A percentile compares a stretch with the other conserved stretches of the same genome.
phyloP scores from a whole-genome alignment of 208 protist genomes.

The Acanthamoeba triangularis region DNA sequence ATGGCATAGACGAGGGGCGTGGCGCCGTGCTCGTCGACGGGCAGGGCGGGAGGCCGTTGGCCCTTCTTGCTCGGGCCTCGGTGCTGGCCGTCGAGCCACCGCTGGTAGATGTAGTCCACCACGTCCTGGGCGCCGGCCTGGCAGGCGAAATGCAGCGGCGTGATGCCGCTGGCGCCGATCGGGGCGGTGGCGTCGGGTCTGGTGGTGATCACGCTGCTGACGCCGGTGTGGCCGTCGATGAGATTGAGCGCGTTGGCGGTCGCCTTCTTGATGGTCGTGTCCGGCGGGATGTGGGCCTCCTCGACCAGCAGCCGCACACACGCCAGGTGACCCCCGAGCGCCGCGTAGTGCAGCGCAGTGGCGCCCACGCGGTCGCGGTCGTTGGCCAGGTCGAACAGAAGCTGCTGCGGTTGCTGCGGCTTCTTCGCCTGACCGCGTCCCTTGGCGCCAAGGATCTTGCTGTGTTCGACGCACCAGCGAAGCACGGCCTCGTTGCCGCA shows the following conservation, averaged over 20 bases:
- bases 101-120: constrained; percentile 45
- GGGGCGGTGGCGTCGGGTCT: too few species aligned
- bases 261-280: neutral
- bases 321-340: neutral
- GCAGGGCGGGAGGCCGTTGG: neutral
- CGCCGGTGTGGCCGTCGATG: neutral
- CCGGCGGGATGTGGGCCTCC: neutral
- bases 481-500: constrained; percentile 33
- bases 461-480: neutral
- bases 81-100: neutral
- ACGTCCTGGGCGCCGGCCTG: neutral
- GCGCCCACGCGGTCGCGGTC: neutral
- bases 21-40: neutral
- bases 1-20: neutral
- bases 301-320: constrained; percentile 26
- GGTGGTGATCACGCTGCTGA: neutral
- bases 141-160: neutral
- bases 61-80: neutral
- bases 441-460: neutral
- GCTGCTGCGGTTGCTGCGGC: neutral
- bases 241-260: neutral
- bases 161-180: neutral
- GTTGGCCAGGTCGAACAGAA: neutral
- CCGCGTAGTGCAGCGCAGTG: constrained; percentile 44
- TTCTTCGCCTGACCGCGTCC: neutral